Evolutionary conservation across 202 grass and related monocot species (phyloP).

Genomic region (Zizania palustris): DNA sequence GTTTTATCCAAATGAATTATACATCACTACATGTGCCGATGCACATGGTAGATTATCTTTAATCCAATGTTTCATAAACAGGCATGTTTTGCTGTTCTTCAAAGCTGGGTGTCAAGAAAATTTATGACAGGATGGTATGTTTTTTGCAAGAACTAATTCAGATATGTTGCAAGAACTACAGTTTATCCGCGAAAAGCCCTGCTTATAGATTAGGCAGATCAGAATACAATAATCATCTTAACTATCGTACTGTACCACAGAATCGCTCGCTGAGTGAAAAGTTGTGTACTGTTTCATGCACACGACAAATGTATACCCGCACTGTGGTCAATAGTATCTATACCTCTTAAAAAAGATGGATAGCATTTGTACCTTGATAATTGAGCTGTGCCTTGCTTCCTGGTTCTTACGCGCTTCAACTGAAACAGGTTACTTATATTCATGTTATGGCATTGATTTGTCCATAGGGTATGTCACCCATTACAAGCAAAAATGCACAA

Average conservation of each 20-base stretch:
- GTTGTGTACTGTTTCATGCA: not conserved
- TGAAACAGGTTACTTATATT: too few species aligned
- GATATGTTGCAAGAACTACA: conserved; percentile 8
- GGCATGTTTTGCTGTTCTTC: conserved; percentile 95
- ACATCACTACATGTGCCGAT: conserved; percentile 3
- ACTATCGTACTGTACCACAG: not conserved
- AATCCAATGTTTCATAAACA: conserved; percentile 28
- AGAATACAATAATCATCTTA: not conserved
- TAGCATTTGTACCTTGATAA: not conserved
- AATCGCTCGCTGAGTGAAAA: not conserved
- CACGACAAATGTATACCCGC: not conserved
- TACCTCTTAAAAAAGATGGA: not conserved
- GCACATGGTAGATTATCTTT: not conserved
- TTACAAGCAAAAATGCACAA: not conserved
- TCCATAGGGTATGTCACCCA: too few species aligned
- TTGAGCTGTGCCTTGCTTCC: not conserved
- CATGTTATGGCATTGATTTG: too few species aligned
- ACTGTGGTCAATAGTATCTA: not conserved
- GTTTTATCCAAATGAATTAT: conserved; percentile 5
- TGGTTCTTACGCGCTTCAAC: too few species aligned
- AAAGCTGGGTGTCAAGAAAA: conserved; percentile 97
- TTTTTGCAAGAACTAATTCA: conserved; percentile 28
- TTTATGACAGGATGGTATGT: conserved; percentile 99
- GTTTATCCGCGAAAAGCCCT: conserved; percentile 9
- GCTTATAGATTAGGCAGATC: conserved; percentile 17